Conservation (phyloP, 2,329 filamentous ascomycete species). For the Colletotrichum higginsianum region DNA sequence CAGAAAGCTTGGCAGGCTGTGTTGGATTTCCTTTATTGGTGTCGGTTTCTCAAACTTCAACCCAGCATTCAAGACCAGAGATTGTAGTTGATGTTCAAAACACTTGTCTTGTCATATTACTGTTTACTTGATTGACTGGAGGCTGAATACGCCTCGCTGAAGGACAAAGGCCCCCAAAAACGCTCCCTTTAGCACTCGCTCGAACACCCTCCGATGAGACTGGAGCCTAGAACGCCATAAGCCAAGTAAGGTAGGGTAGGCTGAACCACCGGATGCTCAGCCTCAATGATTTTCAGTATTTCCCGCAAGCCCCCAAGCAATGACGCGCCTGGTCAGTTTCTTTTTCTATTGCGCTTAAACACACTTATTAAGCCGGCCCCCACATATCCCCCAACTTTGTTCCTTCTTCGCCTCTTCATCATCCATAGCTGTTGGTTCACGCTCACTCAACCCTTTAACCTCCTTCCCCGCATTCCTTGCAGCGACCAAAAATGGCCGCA, state of each 20-base stretch:
- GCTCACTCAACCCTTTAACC: not conserved
- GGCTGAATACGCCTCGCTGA: too few relatives aligned
- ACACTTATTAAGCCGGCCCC: not conserved
- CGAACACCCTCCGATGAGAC: not conserved
- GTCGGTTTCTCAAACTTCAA: too few relatives aligned
- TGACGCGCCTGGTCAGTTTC: not conserved
- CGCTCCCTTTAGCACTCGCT: not conserved
- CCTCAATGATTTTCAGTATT: constrained; percentile 5
- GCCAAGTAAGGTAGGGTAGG: not conserved
- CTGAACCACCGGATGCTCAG: not conserved
- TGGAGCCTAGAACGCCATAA: constrained; percentile 1
- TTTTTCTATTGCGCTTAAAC: not conserved
- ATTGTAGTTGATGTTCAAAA: too few relatives aligned
- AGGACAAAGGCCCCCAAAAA: too few relatives aligned
- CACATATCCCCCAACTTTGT: constrained; percentile 51
- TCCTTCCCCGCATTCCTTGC: constrained; percentile 18
- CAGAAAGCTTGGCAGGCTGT: too few relatives aligned
- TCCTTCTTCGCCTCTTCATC: constrained; percentile 51
- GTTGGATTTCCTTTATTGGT: too few relatives aligned
- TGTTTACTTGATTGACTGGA: too few relatives aligned
- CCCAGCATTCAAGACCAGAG: too few relatives aligned
- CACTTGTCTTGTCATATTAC: too few relatives aligned
- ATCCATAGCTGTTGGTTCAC: not conserved
- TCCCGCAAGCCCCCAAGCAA: not conserved
- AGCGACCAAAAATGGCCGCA: constrained; percentile 19